Conservation (phyloP, 192 early-diverging fungal species). For the Podila minutissima region DNA sequence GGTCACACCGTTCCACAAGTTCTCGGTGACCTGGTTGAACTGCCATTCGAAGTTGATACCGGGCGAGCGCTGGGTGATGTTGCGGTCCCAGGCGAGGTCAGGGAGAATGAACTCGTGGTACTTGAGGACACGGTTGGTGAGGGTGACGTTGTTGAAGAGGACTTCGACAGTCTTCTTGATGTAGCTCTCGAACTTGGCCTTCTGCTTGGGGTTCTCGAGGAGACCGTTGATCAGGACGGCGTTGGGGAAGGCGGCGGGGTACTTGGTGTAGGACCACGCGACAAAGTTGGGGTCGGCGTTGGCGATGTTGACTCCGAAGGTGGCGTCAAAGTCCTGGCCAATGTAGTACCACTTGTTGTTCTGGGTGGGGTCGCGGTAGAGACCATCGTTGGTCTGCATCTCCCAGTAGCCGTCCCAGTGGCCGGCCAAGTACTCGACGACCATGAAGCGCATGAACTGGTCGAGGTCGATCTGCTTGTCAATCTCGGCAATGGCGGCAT, state of each 20-base stretch:
- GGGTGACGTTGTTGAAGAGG: slow-evolving; percentile 57
- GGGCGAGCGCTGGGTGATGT: slow-evolving; percentile 54
- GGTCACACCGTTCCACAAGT: slow-evolving; percentile 31
- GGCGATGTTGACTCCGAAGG: slow-evolving; percentile 58
- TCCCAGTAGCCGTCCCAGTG: slow-evolving; percentile 63
- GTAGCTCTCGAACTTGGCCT: slow-evolving; percentile 51
- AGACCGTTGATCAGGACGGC: slow-evolving; percentile 58
- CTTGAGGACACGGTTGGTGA: slow-evolving; percentile 48
- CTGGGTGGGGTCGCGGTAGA: slow-evolving; percentile 52
- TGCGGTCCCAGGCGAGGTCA: slow-evolving; percentile 58
- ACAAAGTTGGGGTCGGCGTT: slow-evolving; percentile 17
- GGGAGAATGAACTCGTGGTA: slow-evolving; percentile 54
- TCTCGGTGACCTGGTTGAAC: slow-evolving; percentile 39
- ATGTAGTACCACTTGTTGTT: slow-evolving; percentile 54
- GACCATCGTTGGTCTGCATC: slow-evolving; percentile 55
- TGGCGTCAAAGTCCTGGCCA: slow-evolving; percentile 60
- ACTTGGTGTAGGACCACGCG: slow-evolving; percentile 47
- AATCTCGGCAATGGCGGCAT: slow-evolving; percentile 36
- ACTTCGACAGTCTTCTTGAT: slow-evolving; percentile 52
- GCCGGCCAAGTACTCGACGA: slow-evolving; percentile 58
- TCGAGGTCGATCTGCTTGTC: slow-evolving; percentile 50
- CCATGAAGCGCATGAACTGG: slow-evolving; percentile 57
- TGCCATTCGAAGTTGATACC: slow-evolving; percentile 57
- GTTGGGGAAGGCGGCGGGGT: slow-evolving; percentile 36
- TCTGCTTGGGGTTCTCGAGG: slow-evolving; percentile 45